Evolutionary conservation across 2,329 filamentous ascomycete species (phyloP), one percentile per base, ranked within the genome.

Genomic region (Ophiostoma sp.): DNA sequence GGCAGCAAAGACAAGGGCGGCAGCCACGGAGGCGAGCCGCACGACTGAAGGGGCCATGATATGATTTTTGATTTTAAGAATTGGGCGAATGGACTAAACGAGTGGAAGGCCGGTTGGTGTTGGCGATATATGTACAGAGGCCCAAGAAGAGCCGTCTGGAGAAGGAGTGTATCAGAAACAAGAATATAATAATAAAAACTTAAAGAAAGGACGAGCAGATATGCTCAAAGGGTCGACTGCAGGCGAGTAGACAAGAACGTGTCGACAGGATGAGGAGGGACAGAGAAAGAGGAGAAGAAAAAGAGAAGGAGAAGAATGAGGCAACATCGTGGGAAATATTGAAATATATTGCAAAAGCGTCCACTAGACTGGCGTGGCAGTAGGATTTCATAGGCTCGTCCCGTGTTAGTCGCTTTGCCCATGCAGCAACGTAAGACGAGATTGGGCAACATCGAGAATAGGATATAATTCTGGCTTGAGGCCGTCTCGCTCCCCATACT

Each of bases 21-120:
- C 76, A 41, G 74, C 71, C 65, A 75, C 78, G 49, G 76, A 74
- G 64, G 77, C 71, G 64, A 69, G 7, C 12, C 68, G 67, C 11
- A 68, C 38, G 60, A 68, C 18, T 3, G 67, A 69, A 11, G 63
- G 67, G 9, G 68, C 27, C 69, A 72, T 70, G 41, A 4, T 49
- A 27, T 12, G n/a, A 7, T 18, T 18, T 62, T 18, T 65, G 44
- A 27, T n/a, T 49, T 7, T 62, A n/a, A 6, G n/a, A 18, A 47
- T 41, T 40, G 38, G 42, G 67, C 38, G 63, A 36, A 60, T 42
- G 8, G n/a, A 18, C 18, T 41, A 64, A 42, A 62, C 47, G 52
- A 58, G 67, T 62, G 42, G 45, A 8, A 27, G 12, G 40, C 49
- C 18, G 36, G 52, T 47, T 27, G 27, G 45, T 62, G 38, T 64